Base-by-base conservation (phyloP, 176 grass and related monocot species). In the Coix lacrymajobi region DNA sequence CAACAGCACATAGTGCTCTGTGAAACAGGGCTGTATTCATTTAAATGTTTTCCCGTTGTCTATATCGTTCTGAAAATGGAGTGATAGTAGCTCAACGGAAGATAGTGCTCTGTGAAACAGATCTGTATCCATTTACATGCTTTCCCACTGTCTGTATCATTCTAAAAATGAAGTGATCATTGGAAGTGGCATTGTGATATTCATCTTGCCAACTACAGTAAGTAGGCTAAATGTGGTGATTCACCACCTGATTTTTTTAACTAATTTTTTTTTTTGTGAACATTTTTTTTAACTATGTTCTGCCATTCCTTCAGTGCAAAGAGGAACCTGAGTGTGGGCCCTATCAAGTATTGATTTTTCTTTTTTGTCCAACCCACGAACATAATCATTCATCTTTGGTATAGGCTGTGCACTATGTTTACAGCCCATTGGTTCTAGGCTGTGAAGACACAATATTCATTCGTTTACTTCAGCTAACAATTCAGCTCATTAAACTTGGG, bases 401-500 rank as follows among this genome's bases (percentile, higher is more conserved):
- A 20, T 72, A 81, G 32, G 25, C 44, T 11, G 62, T 45, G 29
- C 45, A 32, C 3, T 44, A 32, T 81, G 31, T 79, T 62, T 77
- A 16, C 66, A 82, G 44, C 64, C 36, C 44, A 65, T 86, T 20
- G 3, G 34, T 65, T 66, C 16, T 61, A 66, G 78, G 48, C 32
- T 58, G 60, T 48, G 41, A 48, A 66, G 56, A 9, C 24, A 77
- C 7, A n/a, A 16, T 41, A 13, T 32, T 72, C 56, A 45, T 12
- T 46, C 11, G 16, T 39, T 82, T 51, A 77, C 56, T 38, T 32
- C 52, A 72, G 44, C 36, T 72, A 77, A 77, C 45, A 16, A 38
- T 86, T 85, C 52, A 11, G 13, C 58, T 72, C 77, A 38, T 83
- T 63, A 49, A 85, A 57, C 22, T 6, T 69, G 78, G 71, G 70